Evolutionary conservation across 345 rosid genomes (phyloP), one percentile per base, ranked within the genome.

Genomic region (Linum lewisii): DNA sequence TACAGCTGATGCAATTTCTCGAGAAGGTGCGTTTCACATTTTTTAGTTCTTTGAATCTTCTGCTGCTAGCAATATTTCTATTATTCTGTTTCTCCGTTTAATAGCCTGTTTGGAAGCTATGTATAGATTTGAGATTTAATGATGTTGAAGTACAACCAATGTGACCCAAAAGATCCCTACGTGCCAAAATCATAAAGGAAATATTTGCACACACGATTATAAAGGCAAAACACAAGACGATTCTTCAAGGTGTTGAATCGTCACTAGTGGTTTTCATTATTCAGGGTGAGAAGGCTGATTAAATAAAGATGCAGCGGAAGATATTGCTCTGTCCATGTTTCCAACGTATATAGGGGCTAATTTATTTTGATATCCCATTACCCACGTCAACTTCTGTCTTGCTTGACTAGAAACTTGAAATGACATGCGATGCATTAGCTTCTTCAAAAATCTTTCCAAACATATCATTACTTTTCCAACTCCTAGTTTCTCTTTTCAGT

Each of bases 201-300:
- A 90, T 90, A 32, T 91, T 86, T 67, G 98, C 95, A 16, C 84
- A 67, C 38, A 81, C 88, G 24, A 88, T 91, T 38, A 47, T 81
- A 51, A 86, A 75, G 81, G 90, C 95, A 8, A 75, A 80, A 59
- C 85, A 80, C 61, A 83, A 72, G 85, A 79, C 85, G 37, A 72
- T 78, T 22, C 82, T 77, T 9, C 38, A 50, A 21, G 56, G 24
- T 54, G 57, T 29, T 65, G 21, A 45, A 19, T 47, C 7, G 54
- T 54, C 42, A 10, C 24, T 36, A 20, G 23, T 3, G 7, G 20
- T 23, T 51, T 56, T 50, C 63, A 11, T 26, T 51, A 60, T 54
- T 34, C 71, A 88, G 98, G 82, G 75, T 64, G 84, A 76, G 60
- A 82, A 81, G 73, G 77, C 76, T 69, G 84, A 86, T 72, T 80